Base-by-base conservation (phyloP, 2,329 filamentous ascomycete species). In the Colletotrichum theobromicola region DNA sequence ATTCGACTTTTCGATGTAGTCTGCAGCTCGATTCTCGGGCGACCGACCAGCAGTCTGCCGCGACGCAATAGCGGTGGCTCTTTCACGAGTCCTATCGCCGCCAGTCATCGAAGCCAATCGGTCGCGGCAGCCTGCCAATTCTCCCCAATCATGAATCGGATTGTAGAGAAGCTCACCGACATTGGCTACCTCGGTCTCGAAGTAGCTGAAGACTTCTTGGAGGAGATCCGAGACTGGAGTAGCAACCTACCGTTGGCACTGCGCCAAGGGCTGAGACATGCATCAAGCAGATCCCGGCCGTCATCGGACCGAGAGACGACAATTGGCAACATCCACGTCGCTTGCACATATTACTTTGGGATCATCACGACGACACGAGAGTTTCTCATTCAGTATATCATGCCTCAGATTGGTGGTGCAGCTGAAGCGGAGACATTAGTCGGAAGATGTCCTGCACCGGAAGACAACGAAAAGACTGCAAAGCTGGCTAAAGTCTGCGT, bases 281-380 rank as follows among this genome's bases (percentile, higher is more conserved):
- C 15, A 15, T 37, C 32, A 4, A 79, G 80, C 55, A 37, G 62
- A 9, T 28, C 42, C 18, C 26, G 9, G 3, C 4, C 34, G 12
- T 61, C 55, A 10, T 26, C 61, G 4, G 30, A 72, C 16, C 55
- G 67, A 9, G 81, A 84, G 21, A 83, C 82, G 1, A 84, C 85
- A 3, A 84, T 90, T 30, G 87, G 86, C 1, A 89, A 86, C 28
- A 83, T 90, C 2, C 89, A 91, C 69, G 85, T 92, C 7, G 88
- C 89, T 1, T 91, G 89, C 71, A 82, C 88, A 0, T 92, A 92
- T 76, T 91, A 92, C 76, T 90, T 91, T 69, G 88, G 89, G 0
- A 88, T 91, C 1, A 91, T 90, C 24, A 79, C 91, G 1, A 88
- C 89, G 4, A 91, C 89, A 0, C 83, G 90, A 2, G 90, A 89